These are phyloP conservation scores for Rhodotorula sp. DNA, from an alignment of 1,284 basidiomycete genomes.

Conservation along the genomic window DNA sequence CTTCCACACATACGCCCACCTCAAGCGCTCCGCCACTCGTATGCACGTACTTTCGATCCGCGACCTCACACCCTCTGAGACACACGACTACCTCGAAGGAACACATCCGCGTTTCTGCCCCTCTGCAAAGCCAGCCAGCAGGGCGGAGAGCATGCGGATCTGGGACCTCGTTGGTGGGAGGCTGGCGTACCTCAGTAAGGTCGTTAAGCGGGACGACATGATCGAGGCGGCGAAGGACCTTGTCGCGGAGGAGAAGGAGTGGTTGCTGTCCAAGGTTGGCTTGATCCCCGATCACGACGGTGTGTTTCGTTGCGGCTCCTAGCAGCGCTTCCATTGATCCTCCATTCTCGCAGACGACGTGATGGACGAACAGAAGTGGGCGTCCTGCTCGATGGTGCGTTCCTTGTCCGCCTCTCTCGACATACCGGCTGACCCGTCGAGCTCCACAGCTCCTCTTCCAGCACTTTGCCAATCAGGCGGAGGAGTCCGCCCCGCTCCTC, in stretches of 20 bases:
- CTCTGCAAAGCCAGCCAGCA: constrained; percentile 12
- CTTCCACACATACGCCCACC: constrained; percentile 26
- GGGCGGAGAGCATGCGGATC: constrained; percentile 29
- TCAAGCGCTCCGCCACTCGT: constrained; percentile 38
- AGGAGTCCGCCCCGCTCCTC: constrained; percentile 12
- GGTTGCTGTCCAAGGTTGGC: constrained; percentile 34
- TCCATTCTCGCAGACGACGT: constrained; percentile 30
- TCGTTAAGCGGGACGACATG: constrained; percentile 37
- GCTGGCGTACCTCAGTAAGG: constrained; percentile 30
- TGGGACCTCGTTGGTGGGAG: constrained; percentile 43
- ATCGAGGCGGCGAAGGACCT: constrained; percentile 36
- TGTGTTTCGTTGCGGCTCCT: background rate
- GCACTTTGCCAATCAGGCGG: constrained; percentile 40
- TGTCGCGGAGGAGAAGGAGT: constrained; percentile 40
- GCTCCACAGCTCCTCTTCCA: constrained; percentile 40
- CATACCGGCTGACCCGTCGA: background rate
- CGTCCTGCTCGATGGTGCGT: constrained; percentile 39
- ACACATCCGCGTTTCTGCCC: constrained; percentile 28
- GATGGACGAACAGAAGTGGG: constrained; percentile 44
- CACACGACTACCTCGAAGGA: constrained; percentile 46
- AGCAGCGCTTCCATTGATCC: background rate
- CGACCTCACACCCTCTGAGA: constrained; percentile 65
- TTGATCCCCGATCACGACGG: constrained; percentile 13
- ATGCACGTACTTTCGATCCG: constrained; percentile 66
- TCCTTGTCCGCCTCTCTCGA: background rate